phyloP scores from a whole-genome alignment of 306 rosid species.

The Comarum palustre region DNA sequence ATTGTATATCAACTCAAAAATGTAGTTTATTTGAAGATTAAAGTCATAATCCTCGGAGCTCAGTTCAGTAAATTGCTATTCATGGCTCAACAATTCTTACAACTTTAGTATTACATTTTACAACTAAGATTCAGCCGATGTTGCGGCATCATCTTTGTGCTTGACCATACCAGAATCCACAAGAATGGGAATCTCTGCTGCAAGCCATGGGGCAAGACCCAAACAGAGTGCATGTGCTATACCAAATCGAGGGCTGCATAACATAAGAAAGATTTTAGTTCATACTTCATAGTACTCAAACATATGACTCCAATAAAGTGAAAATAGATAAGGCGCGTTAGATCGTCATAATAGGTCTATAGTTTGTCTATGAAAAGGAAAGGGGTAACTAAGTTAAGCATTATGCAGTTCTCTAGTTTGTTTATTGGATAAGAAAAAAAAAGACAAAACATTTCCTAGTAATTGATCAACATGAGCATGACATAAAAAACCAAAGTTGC shows the following conservation, averaged over 20 bases:
- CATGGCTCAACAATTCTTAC: constrained; percentile 40
- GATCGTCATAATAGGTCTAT: background rate
- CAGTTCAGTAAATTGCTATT: constrained; percentile 27
- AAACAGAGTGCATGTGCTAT: constrained; percentile 96
- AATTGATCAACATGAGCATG: background rate
- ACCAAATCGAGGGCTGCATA: constrained; percentile 93
- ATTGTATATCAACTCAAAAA: constrained; percentile 19
- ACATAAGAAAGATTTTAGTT: constrained; percentile 15
- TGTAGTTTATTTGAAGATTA: constrained; percentile 25
- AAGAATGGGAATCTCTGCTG: constrained; percentile 92
- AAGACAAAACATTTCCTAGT: background rate
- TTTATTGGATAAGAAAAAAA: background rate
- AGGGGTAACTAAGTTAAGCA: background rate
- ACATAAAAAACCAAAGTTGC: background rate
- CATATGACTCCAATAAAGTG: constrained; percentile 21
- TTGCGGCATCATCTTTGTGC: constrained; percentile 88
- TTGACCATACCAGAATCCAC: constrained; percentile 99
- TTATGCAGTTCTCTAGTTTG: background rate
- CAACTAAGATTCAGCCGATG: constrained; percentile 69
- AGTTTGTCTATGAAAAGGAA: background rate
- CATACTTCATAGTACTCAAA: constrained; percentile 12
- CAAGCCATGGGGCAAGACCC: constrained; percentile 99
- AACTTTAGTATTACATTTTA: constrained; percentile 21
- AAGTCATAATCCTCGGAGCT: constrained; percentile 18
- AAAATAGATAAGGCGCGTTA: background rate